Conservation (phyloP, 805 yeast genomes). For the Wickerhamiella vanderwaltii region DNA sequence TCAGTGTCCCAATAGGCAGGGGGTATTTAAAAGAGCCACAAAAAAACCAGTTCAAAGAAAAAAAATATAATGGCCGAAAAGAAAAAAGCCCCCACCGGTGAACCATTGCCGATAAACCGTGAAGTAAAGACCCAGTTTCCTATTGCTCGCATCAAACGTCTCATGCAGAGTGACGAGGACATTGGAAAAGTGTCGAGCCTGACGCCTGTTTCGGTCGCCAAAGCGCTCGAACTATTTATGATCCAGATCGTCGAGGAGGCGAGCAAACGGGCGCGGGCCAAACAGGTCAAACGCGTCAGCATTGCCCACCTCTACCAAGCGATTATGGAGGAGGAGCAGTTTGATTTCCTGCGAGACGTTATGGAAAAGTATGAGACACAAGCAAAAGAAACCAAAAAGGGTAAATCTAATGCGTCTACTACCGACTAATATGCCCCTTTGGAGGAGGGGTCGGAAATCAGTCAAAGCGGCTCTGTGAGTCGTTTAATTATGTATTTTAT, state of each 20-base stretch:
- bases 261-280: slow-evolving; percentile 58
- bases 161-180: slow-evolving; percentile 97
- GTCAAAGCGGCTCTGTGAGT: too few relatives aligned
- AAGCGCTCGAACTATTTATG: slow-evolving; percentile 86
- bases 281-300: slow-evolving; percentile 68
- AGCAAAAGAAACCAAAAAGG: slow-evolving; percentile 19
- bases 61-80: neutral
- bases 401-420: slow-evolving; percentile 11
- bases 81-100: slow-evolving; percentile 12
- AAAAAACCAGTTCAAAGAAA: too few relatives aligned
- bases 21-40: too few relatives aligned
- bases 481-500: too few relatives aligned
- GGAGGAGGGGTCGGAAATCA: too few relatives aligned
- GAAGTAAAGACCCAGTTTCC: slow-evolving; percentile 34
- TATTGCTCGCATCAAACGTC: slow-evolving; percentile 79
- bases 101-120: slow-evolving; percentile 18
- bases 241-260: slow-evolving; percentile 80
- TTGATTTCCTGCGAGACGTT: slow-evolving; percentile 79
- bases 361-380: slow-evolving; percentile 44
- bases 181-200: slow-evolving; percentile 98
- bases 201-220: slow-evolving; percentile 94
- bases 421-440: too few relatives aligned
- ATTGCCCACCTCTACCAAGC: slow-evolving; percentile 78
- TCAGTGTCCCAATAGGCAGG: too few relatives aligned
- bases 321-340: slow-evolving; percentile 73